Evolutionary conservation across 495 filamentous ascomycete species (phyloP), one percentile per base, ranked within the genome.

Genomic region (Trichocladium uniseriatum): DNA sequence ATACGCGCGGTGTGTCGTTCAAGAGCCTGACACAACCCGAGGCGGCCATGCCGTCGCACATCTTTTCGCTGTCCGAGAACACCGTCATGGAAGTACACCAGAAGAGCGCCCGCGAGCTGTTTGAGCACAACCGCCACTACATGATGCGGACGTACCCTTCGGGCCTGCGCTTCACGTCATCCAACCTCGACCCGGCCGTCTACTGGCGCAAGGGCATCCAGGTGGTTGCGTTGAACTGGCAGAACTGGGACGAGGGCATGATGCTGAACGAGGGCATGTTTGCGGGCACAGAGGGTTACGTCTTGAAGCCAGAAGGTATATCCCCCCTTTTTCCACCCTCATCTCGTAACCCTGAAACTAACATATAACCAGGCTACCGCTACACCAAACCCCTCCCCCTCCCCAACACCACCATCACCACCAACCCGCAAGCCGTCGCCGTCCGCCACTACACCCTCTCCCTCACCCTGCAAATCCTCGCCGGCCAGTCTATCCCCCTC

Each of bases 261-360:
- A 96, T 96, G 91, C 77, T 95, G 1, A 95, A 95, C 59, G 80
- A 89, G 57, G 91, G 79, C 48, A 91, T 96, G 88, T 97, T 97
- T 61, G 74, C 76, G 4, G 83, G 82, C 10, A 83, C 83, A 2
- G 73, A 71, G 5, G 91, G 91, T 15, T 97, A 87, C 73, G 81
- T 92, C 1, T 72, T 92, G 2, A 97, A 97, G 58, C 90, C 91
- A 0, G 62, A 72, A 21, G 84, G 82, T 68, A 56, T 9, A 38
- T 32, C 6, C 10, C 22, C 11, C 39, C 8, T 1, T 8, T 21
- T 11, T 6, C 21, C 20, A 16, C 10, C 29, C 35, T 21, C 3
- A n/a, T 8, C 14, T 0, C 13, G 18, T 14, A 7, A n/a, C n/a
- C n/a, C n/a, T n/a, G n/a, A 9, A 27, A 13, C 28, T n/a, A 27